A percentile compares a stretch with the other conserved stretches of the same genome.
phyloP scores from a whole-genome alignment of 2,329 filamentous ascomycete species.

The Cordyceps cateniannulata region DNA sequence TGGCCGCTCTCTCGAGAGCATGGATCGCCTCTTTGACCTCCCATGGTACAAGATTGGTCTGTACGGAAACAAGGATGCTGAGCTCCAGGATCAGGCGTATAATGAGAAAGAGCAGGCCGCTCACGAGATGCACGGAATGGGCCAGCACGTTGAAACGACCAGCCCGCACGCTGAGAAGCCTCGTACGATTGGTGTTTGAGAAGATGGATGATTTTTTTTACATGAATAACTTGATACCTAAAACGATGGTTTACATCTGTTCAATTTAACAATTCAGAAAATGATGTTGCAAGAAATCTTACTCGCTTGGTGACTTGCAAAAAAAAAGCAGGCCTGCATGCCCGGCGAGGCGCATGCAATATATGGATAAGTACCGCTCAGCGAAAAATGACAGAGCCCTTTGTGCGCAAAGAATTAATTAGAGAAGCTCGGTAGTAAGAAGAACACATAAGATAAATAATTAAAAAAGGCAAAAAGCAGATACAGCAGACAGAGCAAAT shows the following conservation, averaged over 20 bases:
- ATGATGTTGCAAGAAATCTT: background rate
- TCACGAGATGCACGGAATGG: slow-evolving; percentile 24
- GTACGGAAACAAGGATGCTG: slow-evolving; percentile 46
- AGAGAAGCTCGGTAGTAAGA: no score
- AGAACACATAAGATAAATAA: no score
- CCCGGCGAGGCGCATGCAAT: no score
- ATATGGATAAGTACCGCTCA: no score
- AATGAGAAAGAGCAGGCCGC: slow-evolving; percentile 38
- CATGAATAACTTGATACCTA: background rate
- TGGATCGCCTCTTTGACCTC: slow-evolving; percentile 65
- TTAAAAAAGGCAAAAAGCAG: no score
- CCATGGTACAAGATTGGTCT: slow-evolving; percentile 70
- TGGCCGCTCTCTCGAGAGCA: slow-evolving; percentile 58
- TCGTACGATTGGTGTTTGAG: slow-evolving; percentile 6
- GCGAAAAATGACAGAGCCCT: no score
- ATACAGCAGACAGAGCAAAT: no score
- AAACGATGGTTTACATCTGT: no score
- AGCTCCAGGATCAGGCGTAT: slow-evolving; percentile 35
- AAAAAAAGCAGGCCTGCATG: no score
- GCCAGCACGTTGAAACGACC: slow-evolving; percentile 29
- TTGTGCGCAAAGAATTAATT: no score
- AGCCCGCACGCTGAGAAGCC: background rate
- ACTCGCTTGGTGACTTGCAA: no score
- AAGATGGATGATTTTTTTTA: background rate
- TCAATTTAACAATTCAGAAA: background rate